Base-by-base conservation (phyloP, 73 alveolate species). In the Paramecium biaurelia region DNA sequence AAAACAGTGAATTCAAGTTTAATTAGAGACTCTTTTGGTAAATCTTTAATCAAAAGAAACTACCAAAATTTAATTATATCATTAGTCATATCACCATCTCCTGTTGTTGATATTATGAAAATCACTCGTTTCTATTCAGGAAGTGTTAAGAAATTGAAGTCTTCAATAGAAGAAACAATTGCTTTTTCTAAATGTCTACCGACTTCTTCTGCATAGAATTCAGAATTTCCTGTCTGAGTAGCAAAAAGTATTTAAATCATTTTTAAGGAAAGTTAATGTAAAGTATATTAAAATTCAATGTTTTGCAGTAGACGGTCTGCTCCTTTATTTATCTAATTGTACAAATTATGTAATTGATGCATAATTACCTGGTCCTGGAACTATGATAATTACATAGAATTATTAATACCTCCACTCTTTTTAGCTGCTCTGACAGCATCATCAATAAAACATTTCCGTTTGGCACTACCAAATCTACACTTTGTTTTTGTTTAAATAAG, bases 31-130 rank as follows among this genome's bases (percentile, higher is more conserved):
- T 95, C 89, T 21, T 76, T 38, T n/a, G 99, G 97, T 21, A 96
- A 85, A 85, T 92, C 95, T 85, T 95, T 93, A 21, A 94, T 94
- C 58, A 95, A 42, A 14, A 96, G 93, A 58, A 94, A 95, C 59
- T 12, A n/a, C 59, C 59, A 47, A 47, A 47, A 47, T 47, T 47
- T 90, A n/a, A 21, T 37, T 96, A 96, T 96, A 59, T 92, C 90
- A 14, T 89, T 70, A 14, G 98, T 94, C 26, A 97, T 96, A 14
- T 96, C 99, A 0, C 99, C 99, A 56, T 96, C 93, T 12, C 98
- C 98, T 35, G 99, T 95, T 21, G 99, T 96, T 35, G 99, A 41
- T 23, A 96, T 90, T 0, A 96, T 93, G 93, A 96, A 96, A 20
- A 96, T 82, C 3, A 96, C 99, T 35, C 94, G 18, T 4, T 89